Base-by-base conservation (phyloP, 805 yeast species). In the Ogataea nitratoaversa region DNA sequence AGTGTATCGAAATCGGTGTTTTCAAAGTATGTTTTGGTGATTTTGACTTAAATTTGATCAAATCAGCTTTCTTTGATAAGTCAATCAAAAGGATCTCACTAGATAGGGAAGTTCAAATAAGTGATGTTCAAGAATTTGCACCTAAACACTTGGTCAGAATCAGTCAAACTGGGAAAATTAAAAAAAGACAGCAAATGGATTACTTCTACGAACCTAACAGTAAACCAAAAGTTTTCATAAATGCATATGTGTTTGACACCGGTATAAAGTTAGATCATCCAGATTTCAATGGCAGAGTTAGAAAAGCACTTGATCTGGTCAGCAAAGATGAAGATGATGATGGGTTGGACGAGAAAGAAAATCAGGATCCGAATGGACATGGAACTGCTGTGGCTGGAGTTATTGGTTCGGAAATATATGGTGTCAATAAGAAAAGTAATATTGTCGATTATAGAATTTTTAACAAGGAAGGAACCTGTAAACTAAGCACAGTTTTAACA, bases 381-480 rank as follows among this genome's bases (percentile, higher is more conserved):
- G 83, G 82, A 1, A 74, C 80, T 1, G 76, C 74, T 34, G 68
- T 77, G 18, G 80, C 82, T 0, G 81, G 80, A 2, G 57, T 76
- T 8, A 59, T 74, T 30, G 79, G 77, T 0, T 70, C 79, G 1
- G 63, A 63, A 29, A 60, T 74, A 0, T 74, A 63, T 51, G 83
- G 83, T 2, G 76, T 74, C 18, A 70, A 80, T 18, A 78, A 78
- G 49, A 58, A 62, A 43, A 62, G 65, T 27, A 64, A 62, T 37
- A 44, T 70, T 32, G 59, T 72, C 30, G 78, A 73, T 43, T 63
- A 68, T 38, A 70, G 67, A 30, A 68, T 72, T 13, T 64, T 70
- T 23, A 58, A 70, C 36, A 62, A 54, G 37, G 48, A 59, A 14
- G 70, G 72, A 4, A 58, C 52, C 11, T 65, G 69, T 8, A 62